Evolutionary conservation across 1,284 basidiomycete genomes (phyloP), one percentile per base, ranked within the genome.

Genomic region (Naganishia cerealis): DNA sequence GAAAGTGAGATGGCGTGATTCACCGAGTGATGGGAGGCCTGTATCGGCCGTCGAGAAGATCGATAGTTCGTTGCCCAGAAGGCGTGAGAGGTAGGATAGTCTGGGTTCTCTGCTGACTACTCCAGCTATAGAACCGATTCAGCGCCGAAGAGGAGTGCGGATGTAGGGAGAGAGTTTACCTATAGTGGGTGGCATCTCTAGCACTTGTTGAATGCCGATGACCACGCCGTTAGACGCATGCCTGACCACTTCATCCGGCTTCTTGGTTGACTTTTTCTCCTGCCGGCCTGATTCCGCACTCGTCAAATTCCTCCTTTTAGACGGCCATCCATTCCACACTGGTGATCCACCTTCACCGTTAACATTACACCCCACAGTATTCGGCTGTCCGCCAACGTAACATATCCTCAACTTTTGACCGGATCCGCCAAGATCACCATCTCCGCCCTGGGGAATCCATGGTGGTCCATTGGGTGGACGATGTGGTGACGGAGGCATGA

Each of bases 391-490:
- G 86, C 85, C 39, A 75, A 68, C 66, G 83, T 70, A 59, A 82
- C 80, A 58, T 85, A 89, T 78, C 50, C 94, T 84, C 56, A 99
- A 80, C 54, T 89, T 85, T 82, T 99, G 95, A 3, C 94, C 88
- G 67, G 90, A 84, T 24, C 87, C 85, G 15, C 90, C 91, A 12
- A 99, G 85, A 13, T 91, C 78, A 0, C 80, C 81, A 13, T 56
- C 67, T 55, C 87, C 87, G 5, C 89, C 89, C 63, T 87, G 77
- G 6, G 92, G 92, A 75, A 93, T 84, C 89, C 92, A 94, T 10
- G 93, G 93, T 0, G 90, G 87, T 68, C 83, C 83, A 1, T 89
- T 86, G 36, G 89, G 87, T n/a, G 89, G 89, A 50, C 87, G 83
- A 40, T 54, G 43, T 56, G 80, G 81, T 2, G 87, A 82, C 29